Evolutionary conservation across 2,329 filamentous ascomycete genomes (phyloP).

Genomic region (Fusarium sp.): DNA sequence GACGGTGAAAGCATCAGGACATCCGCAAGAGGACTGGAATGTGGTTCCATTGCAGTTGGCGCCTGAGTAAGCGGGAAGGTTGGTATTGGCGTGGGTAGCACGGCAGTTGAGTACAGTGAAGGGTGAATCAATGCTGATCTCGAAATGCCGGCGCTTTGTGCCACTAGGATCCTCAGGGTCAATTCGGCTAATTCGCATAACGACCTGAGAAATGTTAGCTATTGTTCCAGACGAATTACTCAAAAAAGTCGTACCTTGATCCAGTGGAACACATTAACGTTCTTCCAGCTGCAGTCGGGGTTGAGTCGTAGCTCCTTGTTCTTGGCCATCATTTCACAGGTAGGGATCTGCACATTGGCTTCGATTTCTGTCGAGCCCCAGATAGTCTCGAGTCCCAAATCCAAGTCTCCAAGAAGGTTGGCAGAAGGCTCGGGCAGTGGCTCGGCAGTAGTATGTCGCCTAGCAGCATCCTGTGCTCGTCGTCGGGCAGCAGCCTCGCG

Average conservation of each 20-base stretch:
- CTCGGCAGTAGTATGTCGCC: constrained; percentile 52
- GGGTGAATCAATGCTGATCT: constrained; percentile 95
- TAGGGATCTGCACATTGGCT: constrained; percentile 91
- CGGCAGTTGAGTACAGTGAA: constrained; percentile 94
- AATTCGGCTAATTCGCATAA: constrained; percentile 88
- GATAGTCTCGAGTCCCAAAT: constrained; percentile 74
- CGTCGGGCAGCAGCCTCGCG: constrained; percentile 59
- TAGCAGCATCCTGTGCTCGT: constrained; percentile 65
- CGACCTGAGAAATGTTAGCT: constrained; percentile 69
- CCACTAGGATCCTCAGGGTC: constrained; percentile 79
- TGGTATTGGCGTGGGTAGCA: constrained; percentile 90
- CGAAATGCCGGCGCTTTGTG: constrained; percentile 85
- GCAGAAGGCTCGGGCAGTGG: constrained; percentile 64
- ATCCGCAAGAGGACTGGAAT: constrained; percentile 63
- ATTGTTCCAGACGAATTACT: neutral
- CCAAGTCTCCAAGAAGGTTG: constrained; percentile 84
- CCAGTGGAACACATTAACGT: constrained; percentile 95
- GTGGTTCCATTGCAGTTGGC: constrained; percentile 61
- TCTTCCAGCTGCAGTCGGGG: constrained; percentile 92
- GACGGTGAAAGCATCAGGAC: constrained; percentile 62
- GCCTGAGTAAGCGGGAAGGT: constrained; percentile 79
- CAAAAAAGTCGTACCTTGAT: constrained; percentile 76
- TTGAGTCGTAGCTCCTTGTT: constrained; percentile 75
- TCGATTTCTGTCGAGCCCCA: constrained; percentile 94
- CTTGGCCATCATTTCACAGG: constrained; percentile 85